Evolutionary conservation across 306 rosid species (phyloP), one percentile per base, ranked within the genome.

Genomic region (Quercus robur): DNA sequence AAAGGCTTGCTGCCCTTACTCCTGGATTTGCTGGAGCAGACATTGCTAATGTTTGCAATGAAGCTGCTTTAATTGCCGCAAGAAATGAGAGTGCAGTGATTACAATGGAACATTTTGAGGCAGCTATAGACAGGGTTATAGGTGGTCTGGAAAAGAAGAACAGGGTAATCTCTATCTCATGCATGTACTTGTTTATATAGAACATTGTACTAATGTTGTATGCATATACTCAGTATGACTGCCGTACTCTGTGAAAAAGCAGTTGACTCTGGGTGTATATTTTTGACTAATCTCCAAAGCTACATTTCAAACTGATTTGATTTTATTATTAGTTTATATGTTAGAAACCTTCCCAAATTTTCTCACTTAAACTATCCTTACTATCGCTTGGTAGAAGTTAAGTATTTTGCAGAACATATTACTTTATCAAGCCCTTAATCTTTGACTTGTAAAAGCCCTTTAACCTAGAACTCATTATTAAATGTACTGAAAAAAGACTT

Each of bases 21-120:
- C 92, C 92, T 66, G 91, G 91, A 52, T 85, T 89, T 83, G 89
- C 90, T 49, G 93, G 91, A 63, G 93, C 91, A 31, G 93, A 89
- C 77, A 86, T 89, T 70, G 88, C 89, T 61, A 87, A 89, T 83
- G 89, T 89, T 20, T 87, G 91, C 67, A 87, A 89, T 55, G 93
- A 89, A 83, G 91, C 86, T 80, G 92, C 90, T 21, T 70, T 89
- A 30, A 86, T 89, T 84, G 92, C 92, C 51, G 91, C 93, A 26
- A 85, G 93, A 71, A 72, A 54, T 55, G 93, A 89, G 69, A 74
- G 91, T 71, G 17, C 78, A 13, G 67, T 69, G 82, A 72, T 89
- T 58, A 85, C 84, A 0, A 85, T 87, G 89, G 63, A 81, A 13
- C 88, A 89, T 89, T 89, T 89, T 73, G 93, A 89, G 75, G 79